Base-by-base conservation (phyloP, 495 filamentous ascomycete genomes). In the Hypomontagnella monticulosa region DNA sequence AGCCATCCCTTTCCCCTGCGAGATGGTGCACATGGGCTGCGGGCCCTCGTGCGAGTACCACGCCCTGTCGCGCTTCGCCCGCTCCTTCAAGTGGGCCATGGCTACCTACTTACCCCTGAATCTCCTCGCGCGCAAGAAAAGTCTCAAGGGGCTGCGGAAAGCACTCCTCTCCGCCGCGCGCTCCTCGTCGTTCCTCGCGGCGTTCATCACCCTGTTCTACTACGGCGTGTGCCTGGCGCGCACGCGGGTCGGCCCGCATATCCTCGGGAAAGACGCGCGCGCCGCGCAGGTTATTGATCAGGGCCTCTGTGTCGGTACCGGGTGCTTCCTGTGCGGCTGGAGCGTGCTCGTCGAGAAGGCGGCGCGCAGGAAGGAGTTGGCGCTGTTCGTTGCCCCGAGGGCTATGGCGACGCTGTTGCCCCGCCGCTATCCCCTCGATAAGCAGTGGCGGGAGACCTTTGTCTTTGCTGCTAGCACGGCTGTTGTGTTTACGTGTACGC, bases 161-260 rank as follows among this genome's bases (percentile, higher is more conserved):
- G 89, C 90, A 2, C 27, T 90, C 47, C 58, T 79, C 14, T 89
- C 88, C 23, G 87, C 91, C 0, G 72, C 83, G 9, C 86, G 90
- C 42, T 95, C 91, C 12, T 93, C 93, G 6, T 82, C 89, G 2
- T 97, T 97, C 75, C 82, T 97, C 1, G 92, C 88, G 0, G 80
- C 89, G 0, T 97, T 96, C 73, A 89, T 97, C 59, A 78, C 84
- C 8, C 79, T 94, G 1, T 96, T 95, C 65, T 97, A 94, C 77
- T 97, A 97, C 74, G 86, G 87, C 23, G 90, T 97, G 5, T 97
- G 93, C 71, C 85, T 97, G 0, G 82, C 89, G 2, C 85, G 93
- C 32, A 93, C 90, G 2, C 80, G 90, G n/a, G 50, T 97, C 7
- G 93, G 93, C 0, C 93, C 93, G 1, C 77, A 78, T 47, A 32